Conservation (phyloP, 805 yeast genomes). For the Starmerella sirachaensis region DNA sequence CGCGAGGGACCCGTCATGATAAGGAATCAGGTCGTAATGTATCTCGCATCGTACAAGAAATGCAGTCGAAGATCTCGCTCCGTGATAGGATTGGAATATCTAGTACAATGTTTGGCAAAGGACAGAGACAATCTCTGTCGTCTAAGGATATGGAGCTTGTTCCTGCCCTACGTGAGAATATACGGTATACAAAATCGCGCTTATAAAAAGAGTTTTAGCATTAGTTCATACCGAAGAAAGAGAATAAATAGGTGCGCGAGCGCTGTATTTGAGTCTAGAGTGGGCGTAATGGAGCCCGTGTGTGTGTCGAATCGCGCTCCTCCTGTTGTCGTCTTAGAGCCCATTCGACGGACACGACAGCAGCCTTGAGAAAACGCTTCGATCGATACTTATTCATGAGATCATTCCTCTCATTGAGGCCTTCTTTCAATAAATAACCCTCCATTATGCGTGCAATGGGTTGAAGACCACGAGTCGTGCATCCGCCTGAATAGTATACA, state of each 20-base stretch:
- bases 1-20: constrained; percentile 35
- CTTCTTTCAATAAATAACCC: constrained; percentile 55
- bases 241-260: no score
- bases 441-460: constrained; percentile 64
- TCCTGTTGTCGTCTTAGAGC: no score
- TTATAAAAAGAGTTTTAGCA: no score
- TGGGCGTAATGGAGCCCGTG: no score
- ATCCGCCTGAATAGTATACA: constrained; percentile 86
- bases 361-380: constrained; percentile 65
- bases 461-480: constrained; percentile 56
- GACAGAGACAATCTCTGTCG: no score
- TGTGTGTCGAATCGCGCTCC: no score
- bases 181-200: no score
- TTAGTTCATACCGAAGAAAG: no score
- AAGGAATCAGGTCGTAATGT: not conserved
- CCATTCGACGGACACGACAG: constrained; percentile 28
- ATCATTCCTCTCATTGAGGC: constrained; percentile 82
- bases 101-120: constrained; percentile 26
- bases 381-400: constrained; percentile 89
- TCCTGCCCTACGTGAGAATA: no score
- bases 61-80: constrained; percentile 4
- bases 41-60: constrained; percentile 5
- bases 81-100: constrained; percentile 21
- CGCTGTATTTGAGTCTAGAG: no score
- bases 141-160: no score